Conservation (phyloP, 2,329 filamentous ascomycete species). For the Saccharata proteae region DNA sequence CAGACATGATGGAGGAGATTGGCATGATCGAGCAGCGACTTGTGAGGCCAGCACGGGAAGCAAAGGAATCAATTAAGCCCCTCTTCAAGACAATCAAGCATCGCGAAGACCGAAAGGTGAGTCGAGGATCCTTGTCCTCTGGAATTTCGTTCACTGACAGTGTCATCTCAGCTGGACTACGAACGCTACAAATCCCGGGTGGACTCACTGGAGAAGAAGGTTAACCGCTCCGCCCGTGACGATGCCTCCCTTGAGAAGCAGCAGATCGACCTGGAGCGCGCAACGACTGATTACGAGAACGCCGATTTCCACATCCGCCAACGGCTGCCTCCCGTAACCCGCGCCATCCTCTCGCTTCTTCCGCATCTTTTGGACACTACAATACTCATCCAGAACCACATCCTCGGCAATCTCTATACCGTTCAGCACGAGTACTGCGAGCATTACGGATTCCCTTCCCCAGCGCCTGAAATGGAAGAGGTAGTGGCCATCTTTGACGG, state of each 20-base stretch:
- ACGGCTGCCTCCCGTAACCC: conserved; percentile 58
- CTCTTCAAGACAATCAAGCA: conserved; percentile 78
- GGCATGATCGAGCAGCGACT: conserved; percentile 57
- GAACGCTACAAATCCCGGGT: conserved; percentile 64
- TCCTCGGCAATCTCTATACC: conserved; percentile 70
- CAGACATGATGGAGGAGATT: conserved; percentile 60
- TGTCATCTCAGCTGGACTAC: conserved; percentile 50
- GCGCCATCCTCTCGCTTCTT: conserved; percentile 60
- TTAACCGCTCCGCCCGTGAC: conserved; percentile 58
- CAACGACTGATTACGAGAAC: conserved; percentile 59
- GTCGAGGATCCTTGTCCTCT: conserved; percentile 5
- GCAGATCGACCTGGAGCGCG: conserved; percentile 54
- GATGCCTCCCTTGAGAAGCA: conserved; percentile 58
- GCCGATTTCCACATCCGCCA: conserved; percentile 64
- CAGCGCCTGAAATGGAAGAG: conserved; percentile 59
- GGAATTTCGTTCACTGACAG: conserved; percentile 10
- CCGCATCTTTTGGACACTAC: conserved; percentile 59
- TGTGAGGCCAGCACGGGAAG: conserved; percentile 56
- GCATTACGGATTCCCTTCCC: conserved; percentile 56
- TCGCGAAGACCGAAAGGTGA: conserved; percentile 62
- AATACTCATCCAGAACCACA: conserved; percentile 63
- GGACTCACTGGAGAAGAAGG: conserved; percentile 58
- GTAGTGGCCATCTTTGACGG: conserved; percentile 55
- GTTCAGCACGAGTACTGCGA: conserved; percentile 61
- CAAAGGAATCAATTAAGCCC: conserved; percentile 55